Evolutionary conservation across 208 protist species (phyloP), one percentile per base, ranked within the genome.

Genomic region (Wallacemonas sp.): DNA sequence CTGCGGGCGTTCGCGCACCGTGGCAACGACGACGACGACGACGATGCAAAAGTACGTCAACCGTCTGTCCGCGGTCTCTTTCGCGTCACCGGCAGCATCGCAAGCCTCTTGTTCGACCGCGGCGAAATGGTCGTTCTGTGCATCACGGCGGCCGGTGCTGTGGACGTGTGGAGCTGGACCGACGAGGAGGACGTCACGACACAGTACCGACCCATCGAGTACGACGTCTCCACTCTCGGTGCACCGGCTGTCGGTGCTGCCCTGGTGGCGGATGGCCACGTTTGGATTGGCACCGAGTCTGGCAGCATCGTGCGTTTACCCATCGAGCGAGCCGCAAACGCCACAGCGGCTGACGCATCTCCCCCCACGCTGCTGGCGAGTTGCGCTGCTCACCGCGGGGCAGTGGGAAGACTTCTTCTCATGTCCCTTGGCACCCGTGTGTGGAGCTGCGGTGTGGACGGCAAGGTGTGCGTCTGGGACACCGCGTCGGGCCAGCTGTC

Each of bases 101-200:
- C 52, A 48, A 39, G 21, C 2, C n/a, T 91, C 9, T 41, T 81
- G 23, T 29, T 80, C 38, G 80, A 82, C 32, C 26, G 61, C 26
- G 43, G 23, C 6, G 16, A 44, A 17, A 48, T 69, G 48, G 38
- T 61, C 14, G 67, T 86, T 27, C 33, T 90, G 8, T 75, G 80
- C 27, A 52, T 90, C 36, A 75, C 74, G 21, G 54, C 71, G n/a
- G 58, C 56, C 26, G 85, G 85, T 24, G 68, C 81, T 61, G 74
- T 91, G 0, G 85, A 91, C 39, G 74, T 88, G 34, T 91, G 85
- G 85, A 78, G 81, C 47, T 65, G 65, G 58, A 61, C 26, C 2
- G 47, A 23, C 1, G 72, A 56, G n/a, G 11, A 23, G 1, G 85
- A 91, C 47, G 76, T 69, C 16, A 87, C 85, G 12, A 36, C 65